Evolutionary conservation across 805 yeast genomes (phyloP).

Genomic region (Wickerhamomyces rabaulensis): DNA sequence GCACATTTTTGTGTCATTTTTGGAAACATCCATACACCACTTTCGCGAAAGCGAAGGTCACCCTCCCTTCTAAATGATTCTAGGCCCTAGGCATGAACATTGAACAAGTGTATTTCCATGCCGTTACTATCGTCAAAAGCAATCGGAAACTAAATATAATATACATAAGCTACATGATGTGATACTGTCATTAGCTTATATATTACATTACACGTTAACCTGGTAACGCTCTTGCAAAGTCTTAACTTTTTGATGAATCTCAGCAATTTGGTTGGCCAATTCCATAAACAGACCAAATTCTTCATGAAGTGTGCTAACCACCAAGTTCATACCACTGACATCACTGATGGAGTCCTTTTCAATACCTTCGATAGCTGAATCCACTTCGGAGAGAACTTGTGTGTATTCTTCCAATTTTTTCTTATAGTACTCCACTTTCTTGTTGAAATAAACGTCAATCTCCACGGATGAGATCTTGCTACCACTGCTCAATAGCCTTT

Average conservation of each 20-base stretch:
- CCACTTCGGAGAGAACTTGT: constrained; percentile 45
- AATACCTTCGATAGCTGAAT: constrained; percentile 56
- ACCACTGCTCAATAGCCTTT: constrained; percentile 47
- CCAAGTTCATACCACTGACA: constrained; percentile 38
- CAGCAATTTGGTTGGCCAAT: constrained; percentile 68
- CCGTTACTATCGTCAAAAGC: too few relatives aligned
- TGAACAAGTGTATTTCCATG: too few relatives aligned
- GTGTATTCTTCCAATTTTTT: constrained; percentile 46
- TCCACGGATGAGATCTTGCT: constrained; percentile 52
- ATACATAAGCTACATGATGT: too few relatives aligned
- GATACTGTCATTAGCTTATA: too few relatives aligned
- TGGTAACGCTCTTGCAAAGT: constrained; percentile 17
- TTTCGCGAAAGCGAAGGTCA: not conserved
- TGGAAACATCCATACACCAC: not conserved
- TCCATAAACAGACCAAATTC: constrained; percentile 72
- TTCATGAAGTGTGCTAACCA: constrained; percentile 57
- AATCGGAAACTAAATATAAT: too few relatives aligned
- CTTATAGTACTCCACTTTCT: constrained; percentile 30
- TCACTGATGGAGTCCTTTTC: constrained; percentile 44
- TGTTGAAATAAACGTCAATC: constrained; percentile 51
- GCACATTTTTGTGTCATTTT: not conserved
- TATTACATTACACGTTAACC: not conserved
- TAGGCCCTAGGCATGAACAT: too few relatives aligned
- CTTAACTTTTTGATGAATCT: constrained; percentile 52
- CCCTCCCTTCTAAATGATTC: too few relatives aligned